These are phyloP conservation scores for Chaetomium tenue DNA, from an alignment of 495 filamentous ascomycete genomes.

Conservation along the genomic window DNA sequence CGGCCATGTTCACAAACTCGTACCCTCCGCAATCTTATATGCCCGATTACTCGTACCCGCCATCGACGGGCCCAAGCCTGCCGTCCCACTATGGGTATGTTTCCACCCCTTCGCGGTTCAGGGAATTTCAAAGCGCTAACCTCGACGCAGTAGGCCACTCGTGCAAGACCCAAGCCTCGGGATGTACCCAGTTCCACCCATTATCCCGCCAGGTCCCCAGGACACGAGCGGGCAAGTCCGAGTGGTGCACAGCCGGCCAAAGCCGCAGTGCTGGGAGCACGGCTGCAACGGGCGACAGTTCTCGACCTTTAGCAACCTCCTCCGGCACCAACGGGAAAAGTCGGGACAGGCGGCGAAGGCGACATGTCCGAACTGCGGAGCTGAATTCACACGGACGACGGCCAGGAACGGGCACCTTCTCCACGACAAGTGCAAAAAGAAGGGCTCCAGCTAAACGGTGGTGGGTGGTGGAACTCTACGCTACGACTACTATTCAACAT, in stretches of 20 bases:
- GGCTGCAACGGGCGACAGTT: conserved; percentile 93
- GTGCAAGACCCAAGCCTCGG: conserved; percentile 42
- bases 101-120: neutral
- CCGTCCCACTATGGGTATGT: conserved; percentile 49
- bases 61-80: conserved; percentile 40
- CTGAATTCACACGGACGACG: conserved; percentile 88
- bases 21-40: conserved; percentile 38
- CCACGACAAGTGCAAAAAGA: conserved; percentile 84
- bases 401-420: conserved; percentile 84
- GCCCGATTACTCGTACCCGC: conserved; percentile 42
- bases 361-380: conserved; percentile 80
- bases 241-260: conserved; percentile 71
- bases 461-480: neutral
- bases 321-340: conserved; percentile 91
- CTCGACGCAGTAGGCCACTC: conserved; percentile 32
- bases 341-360: conserved; percentile 85
- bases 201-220: conserved; percentile 30
- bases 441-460: conserved; percentile 34
- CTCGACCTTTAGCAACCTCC: conserved; percentile 91
- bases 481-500: neutral
- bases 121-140: neutral
- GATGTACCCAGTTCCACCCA: conserved; percentile 45
- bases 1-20: conserved; percentile 36
- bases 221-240: conserved; percentile 56
- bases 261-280: conserved; percentile 94